Evolutionary conservation across 2,329 filamentous ascomycete genomes (phyloP), one percentile per base, ranked within the genome.

Genomic region (Aotearoamyces nothofagi): DNA sequence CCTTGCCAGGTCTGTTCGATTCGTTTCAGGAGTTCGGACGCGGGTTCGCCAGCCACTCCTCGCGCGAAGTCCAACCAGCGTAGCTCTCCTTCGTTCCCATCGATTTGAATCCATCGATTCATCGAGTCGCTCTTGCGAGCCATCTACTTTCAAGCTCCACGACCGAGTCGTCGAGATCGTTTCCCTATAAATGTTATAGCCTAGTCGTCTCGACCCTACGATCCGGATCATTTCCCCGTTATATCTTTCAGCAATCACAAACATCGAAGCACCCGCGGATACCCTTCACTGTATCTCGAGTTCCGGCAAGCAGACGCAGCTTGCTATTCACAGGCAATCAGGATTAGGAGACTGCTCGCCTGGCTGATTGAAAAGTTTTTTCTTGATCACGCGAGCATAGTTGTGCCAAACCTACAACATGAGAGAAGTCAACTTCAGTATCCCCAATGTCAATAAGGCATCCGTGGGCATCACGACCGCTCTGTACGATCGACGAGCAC

Each of bases 361-460:
- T 20, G 19, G 19, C 19, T n/a, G 8, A 20, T 7, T n/a, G 19
- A 20, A 20, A 20, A 20, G 8, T n/a, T 20, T 20, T 20, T 20
- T n/a, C 19, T n/a, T 20, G n/a, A n/a, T n/a, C n/a, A 7, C n/a
- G 19, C 19, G n/a, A 20, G 19, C 19, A 20, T n/a, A 20, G 19
- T 20, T n/a, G 8, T 20, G n/a, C 19, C n/a, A 20, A 7, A 7
- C 17, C 27, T 11, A 28, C 69, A 87, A 55, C 58, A 98, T 98
- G 90, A 82, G 90, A 63, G 90, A 98, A 71, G 86, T 93, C 61
- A 96, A 96, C 60, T 96, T 96, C 61, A 94, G 86, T 61, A 94
- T 96, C 54, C 87, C 90, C 31, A 94, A 90, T 67, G 84, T 92
- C 69, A 96, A 96, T 61, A 96, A 96, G 78, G 90, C 90, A 49